A percentile compares a stretch with the other conserved stretches of the same genome.
phyloP scores from a whole-genome alignment of 2,329 filamentous ascomycete species.

The Pseudocercospora crystallina region DNA sequence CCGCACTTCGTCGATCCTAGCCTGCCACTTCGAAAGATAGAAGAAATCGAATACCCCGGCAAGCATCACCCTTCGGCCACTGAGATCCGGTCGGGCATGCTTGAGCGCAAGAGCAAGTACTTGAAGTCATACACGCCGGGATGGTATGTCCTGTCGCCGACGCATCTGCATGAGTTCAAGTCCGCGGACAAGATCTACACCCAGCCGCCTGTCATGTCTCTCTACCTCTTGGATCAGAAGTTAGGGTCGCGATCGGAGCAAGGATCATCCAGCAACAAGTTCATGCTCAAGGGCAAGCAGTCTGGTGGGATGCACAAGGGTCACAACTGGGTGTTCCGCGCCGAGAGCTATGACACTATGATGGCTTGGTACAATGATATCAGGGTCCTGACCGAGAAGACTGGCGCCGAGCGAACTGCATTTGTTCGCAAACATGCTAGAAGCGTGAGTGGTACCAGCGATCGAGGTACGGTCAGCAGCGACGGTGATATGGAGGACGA shows the following conservation, averaged over 20 bases:
- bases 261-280: slow-evolving; percentile 88
- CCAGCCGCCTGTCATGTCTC: slow-evolving; percentile 90
- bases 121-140: slow-evolving; percentile 95
- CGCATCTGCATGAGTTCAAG: slow-evolving; percentile 97
- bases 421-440: slow-evolving; percentile 82
- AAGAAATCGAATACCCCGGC: slow-evolving; percentile 88
- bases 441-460: slow-evolving; percentile 67
- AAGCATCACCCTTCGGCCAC: slow-evolving; percentile 78
- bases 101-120: slow-evolving; percentile 98
- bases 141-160: slow-evolving; percentile 95
- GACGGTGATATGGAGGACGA: slow-evolving; percentile 74
- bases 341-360: slow-evolving; percentile 84
- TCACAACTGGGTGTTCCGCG: slow-evolving; percentile 67
- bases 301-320: slow-evolving; percentile 87
- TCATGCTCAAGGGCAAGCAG: slow-evolving; percentile 94
- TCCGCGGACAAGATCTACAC: slow-evolving; percentile 83
- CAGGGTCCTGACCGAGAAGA: slow-evolving; percentile 82
- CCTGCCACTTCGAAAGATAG: slow-evolving; percentile 71
- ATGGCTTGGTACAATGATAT: slow-evolving; percentile 96
- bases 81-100: slow-evolving; percentile 84
- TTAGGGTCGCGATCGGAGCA: slow-evolving; percentile 85
- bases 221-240: slow-evolving; percentile 93
- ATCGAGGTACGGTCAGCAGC: slow-evolving; percentile 60
- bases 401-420: slow-evolving; percentile 80
- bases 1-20: slow-evolving; percentile 85